These are phyloP conservation scores for Lindgomyces ingoldianus DNA, from an alignment of 495 filamentous ascomycete genomes.

Conservation along the genomic window DNA sequence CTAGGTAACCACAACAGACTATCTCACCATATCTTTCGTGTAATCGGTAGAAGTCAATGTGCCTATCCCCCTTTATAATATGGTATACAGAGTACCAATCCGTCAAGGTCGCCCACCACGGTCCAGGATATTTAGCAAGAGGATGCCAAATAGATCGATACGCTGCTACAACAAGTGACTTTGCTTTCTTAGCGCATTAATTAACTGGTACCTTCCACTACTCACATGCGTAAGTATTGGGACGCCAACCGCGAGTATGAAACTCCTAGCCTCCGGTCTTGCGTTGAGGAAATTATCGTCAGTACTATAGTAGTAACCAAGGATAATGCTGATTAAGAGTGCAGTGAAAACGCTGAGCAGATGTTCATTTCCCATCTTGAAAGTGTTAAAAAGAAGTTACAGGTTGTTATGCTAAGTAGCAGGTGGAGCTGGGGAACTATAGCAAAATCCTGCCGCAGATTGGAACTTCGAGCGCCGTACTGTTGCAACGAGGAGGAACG, in stretches of 20 bases:
- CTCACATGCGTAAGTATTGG: not conserved
- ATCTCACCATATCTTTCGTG: constrained; percentile 11
- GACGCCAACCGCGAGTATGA: not conserved
- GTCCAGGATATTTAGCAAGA: constrained; percentile 9
- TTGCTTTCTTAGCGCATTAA: not conserved
- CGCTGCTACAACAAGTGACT: not conserved
- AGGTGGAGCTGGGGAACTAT: not conserved
- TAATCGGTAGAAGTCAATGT: not conserved
- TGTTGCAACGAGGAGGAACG: not conserved
- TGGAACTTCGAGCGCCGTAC: not conserved
- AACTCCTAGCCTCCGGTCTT: not conserved
- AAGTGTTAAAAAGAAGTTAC: not conserved
- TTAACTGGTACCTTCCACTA: not conserved
- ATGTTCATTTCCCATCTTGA: not conserved
- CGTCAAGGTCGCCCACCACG: not conserved
- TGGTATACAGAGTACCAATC: constrained; percentile 13
- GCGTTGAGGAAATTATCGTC: not conserved
- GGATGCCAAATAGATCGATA: constrained; percentile 7
- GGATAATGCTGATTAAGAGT: not conserved
- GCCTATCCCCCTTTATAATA: constrained; percentile 3
- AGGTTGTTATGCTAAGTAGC: not conserved
- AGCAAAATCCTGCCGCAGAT: not conserved
- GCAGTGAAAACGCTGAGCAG: not conserved
- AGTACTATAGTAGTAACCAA: not conserved
- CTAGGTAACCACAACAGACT: too few relatives aligned